Conservation (phyloP, 2,329 filamentous ascomycete species). For the Colletotrichum zoysiae region DNA sequence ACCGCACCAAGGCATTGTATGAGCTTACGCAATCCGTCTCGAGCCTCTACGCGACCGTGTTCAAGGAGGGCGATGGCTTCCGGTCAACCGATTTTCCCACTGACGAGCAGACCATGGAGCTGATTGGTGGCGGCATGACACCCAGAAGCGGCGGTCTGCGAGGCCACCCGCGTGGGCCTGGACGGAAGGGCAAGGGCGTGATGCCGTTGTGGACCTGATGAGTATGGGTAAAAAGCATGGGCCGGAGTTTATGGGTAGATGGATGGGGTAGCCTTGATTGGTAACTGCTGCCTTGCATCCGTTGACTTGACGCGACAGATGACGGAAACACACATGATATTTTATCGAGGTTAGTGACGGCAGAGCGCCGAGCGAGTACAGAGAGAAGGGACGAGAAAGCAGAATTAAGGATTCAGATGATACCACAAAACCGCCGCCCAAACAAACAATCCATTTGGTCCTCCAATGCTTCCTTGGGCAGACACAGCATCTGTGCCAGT, state of each 20-base stretch:
- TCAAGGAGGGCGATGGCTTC: constrained; percentile 84
- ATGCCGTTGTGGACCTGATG: constrained; percentile 32
- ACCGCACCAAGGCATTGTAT: constrained; percentile 79
- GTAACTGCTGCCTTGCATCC: not conserved
- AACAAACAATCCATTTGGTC: constrained; percentile 1
- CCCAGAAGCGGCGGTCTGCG: constrained; percentile 41
- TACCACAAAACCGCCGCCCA: constrained; percentile 21
- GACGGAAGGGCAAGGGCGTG: constrained; percentile 37
- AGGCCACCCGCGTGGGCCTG: constrained; percentile 28
- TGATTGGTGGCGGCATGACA: constrained; percentile 42
- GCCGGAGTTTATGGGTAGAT: not conserved
- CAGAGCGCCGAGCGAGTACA: not conserved
- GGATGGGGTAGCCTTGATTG: not conserved
- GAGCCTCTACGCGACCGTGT: constrained; percentile 76
- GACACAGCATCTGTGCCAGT: constrained; percentile 8
- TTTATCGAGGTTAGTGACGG: not conserved
- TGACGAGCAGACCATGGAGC: constrained; percentile 50
- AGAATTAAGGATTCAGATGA: constrained; percentile 16
- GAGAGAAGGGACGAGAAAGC: constrained; percentile 11
- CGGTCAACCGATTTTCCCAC: constrained; percentile 47
- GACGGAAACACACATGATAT: not conserved
- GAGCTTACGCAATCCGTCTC: constrained; percentile 79
- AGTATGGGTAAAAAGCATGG: not conserved
- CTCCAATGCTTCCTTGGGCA: not conserved
- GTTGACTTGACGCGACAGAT: constrained; percentile 1